These are phyloP conservation scores for Didymosphaeria variabile DNA, from an alignment of 2,329 filamentous ascomycete species.

Conservation along the genomic window DNA sequence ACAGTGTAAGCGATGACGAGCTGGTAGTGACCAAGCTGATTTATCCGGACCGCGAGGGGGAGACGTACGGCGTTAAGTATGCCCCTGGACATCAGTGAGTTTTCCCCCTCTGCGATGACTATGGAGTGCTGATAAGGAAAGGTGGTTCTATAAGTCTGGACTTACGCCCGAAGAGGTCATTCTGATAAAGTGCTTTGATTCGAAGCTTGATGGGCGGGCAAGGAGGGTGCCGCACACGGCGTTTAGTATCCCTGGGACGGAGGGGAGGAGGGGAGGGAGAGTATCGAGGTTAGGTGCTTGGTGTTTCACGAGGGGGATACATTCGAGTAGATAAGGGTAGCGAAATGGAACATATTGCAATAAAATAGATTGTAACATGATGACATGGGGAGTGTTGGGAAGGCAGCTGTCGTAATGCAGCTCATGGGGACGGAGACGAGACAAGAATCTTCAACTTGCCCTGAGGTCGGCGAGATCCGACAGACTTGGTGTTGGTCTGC, in stretches of 20 bases:
- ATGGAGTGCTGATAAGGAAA: conserved; percentile 14
- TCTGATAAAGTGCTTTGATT: conserved; percentile 49
- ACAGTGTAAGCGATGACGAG: conserved; percentile 38
- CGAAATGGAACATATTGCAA: neutral
- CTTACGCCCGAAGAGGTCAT: conserved; percentile 41
- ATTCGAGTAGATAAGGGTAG: conserved; percentile 25
- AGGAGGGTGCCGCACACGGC: conserved; percentile 47
- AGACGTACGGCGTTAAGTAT: conserved; percentile 40
- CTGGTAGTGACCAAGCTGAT: conserved; percentile 40
- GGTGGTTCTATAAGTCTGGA: conserved; percentile 46
- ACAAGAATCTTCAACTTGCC: neutral
- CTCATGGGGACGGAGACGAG: neutral
- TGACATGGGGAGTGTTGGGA: neutral
- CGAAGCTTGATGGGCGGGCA: conserved; percentile 44
- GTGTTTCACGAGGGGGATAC: conserved; percentile 46
- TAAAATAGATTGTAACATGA: too few species aligned
- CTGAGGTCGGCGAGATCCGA: neutral
- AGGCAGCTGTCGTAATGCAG: neutral
- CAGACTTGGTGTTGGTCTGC: neutral
- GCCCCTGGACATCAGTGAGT: conserved; percentile 38
- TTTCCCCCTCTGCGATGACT: neutral
- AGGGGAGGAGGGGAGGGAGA: conserved; percentile 41
- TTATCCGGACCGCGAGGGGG: conserved; percentile 41
- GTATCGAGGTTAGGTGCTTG: conserved; percentile 46
- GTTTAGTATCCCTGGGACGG: conserved; percentile 39